phyloP scores from a whole-genome alignment of 2,329 filamentous ascomycete species.

The Epichloe bromicola region DNA sequence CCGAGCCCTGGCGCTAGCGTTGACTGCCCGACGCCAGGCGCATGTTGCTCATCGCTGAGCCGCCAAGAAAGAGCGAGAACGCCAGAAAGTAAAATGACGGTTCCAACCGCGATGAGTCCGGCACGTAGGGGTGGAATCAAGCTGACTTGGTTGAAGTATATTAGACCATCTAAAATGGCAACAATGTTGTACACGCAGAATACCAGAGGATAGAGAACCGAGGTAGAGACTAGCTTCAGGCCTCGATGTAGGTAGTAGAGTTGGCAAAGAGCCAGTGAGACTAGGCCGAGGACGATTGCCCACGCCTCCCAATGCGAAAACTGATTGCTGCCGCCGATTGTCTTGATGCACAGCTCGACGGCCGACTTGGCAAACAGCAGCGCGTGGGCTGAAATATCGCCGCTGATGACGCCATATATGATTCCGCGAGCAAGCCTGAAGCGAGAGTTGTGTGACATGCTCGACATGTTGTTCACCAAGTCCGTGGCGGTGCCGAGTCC shows the following conservation, averaged over 20 bases:
- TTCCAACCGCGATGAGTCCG: constrained; percentile 73
- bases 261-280: constrained; percentile 73
- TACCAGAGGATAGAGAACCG: constrained; percentile 88
- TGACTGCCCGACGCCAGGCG: constrained; percentile 48
- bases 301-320: constrained; percentile 94
- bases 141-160: constrained; percentile 87
- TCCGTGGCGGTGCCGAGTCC: constrained; percentile 52
- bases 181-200: constrained; percentile 99
- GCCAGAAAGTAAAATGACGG: constrained; percentile 70
- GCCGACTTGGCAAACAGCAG: constrained; percentile 91
- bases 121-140: constrained; percentile 65
- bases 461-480: constrained; percentile 37
- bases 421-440: constrained; percentile 71
- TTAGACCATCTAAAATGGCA: constrained; percentile 89
- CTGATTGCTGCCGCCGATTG: constrained; percentile 77
- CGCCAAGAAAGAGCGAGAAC: constrained; percentile 91
- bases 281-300: constrained; percentile 72
- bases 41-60: constrained; percentile 62
- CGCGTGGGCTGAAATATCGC: constrained; percentile 86
- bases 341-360: constrained; percentile 82
- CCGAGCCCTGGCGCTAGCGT: constrained; percentile 72
- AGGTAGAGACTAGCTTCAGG: constrained; percentile 88
- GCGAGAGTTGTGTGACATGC: constrained; percentile 45
- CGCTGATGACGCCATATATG: constrained; percentile 79
- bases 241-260: constrained; percentile 92